Percentiles rank a stretch among this genome's conserved stretches.
phyloP scores from a whole-genome alignment of 306 rosid genomes.

The Pterocarpus macrocarpus region DNA sequence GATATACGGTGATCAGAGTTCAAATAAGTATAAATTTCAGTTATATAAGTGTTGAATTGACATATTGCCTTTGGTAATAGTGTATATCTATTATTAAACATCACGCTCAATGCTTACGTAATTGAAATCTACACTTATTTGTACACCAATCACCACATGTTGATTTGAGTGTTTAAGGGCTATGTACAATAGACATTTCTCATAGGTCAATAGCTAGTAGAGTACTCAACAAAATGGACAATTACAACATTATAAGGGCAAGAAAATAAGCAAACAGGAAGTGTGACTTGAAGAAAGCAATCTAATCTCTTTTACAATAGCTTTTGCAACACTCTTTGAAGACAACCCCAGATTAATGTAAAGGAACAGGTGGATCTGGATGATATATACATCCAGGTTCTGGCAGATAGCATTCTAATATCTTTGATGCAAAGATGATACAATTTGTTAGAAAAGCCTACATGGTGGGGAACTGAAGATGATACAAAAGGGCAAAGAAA shows the following conservation, averaged over 20 bases:
- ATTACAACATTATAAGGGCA: constrained; percentile 19
- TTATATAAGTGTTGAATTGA: too few relatives aligned
- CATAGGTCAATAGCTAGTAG: background rate
- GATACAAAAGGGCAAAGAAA: constrained; percentile 15
- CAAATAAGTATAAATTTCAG: too few relatives aligned
- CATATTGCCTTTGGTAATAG: too few relatives aligned
- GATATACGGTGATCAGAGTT: too few relatives aligned
- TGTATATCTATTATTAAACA: too few relatives aligned
- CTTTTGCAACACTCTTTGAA: background rate
- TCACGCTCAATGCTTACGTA: too few relatives aligned
- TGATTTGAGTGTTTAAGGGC: too few relatives aligned
- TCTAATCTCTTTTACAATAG: constrained; percentile 10
- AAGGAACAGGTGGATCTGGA: constrained; percentile 17
- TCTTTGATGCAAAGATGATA: constrained; percentile 17
- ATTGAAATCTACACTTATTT: too few relatives aligned
- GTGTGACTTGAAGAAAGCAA: background rate
- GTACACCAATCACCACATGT: too few relatives aligned
- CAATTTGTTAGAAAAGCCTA: constrained; percentile 3
- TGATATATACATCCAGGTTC: constrained; percentile 8
- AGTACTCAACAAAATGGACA: background rate
- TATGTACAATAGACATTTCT: too few relatives aligned
- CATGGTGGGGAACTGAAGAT: background rate
- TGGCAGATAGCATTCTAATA: constrained; percentile 15
- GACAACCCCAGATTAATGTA: constrained; percentile 21
- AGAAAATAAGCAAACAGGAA: background rate